Conservation (phyloP, 495 filamentous ascomycete genomes). For the Penicillium coffeae region DNA sequence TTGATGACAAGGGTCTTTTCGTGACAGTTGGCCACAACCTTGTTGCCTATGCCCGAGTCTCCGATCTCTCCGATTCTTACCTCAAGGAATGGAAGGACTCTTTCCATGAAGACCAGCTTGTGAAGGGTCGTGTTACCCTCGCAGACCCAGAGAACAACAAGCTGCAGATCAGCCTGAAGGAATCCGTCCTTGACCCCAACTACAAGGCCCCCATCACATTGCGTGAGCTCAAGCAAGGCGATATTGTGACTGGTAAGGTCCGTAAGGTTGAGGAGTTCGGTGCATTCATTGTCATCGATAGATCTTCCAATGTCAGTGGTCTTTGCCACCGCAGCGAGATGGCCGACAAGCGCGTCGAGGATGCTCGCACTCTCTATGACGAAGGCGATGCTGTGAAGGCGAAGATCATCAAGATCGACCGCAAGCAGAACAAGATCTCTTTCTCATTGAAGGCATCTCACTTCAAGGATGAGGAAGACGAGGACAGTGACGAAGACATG, state of each 20-base stretch:
- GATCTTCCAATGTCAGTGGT: constrained; percentile 80
- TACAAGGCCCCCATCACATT: constrained; percentile 67
- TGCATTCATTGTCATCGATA: constrained; percentile 86
- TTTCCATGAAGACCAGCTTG: constrained; percentile 80
- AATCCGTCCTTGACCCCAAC: constrained; percentile 74
- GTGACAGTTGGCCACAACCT: constrained; percentile 72
- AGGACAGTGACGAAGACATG: constrained; percentile 46
- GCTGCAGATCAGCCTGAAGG: constrained; percentile 81
- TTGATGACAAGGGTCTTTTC: constrained; percentile 83
- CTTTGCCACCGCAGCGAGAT: constrained; percentile 89
- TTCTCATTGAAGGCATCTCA: constrained; percentile 92
- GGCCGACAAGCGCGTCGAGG: constrained; percentile 71
- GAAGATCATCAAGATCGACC: constrained; percentile 74
- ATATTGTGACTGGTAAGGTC: constrained; percentile 80
- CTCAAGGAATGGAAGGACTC: constrained; percentile 94
- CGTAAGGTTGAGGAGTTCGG: constrained; percentile 92
- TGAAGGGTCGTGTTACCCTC: constrained; percentile 76
- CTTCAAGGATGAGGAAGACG: constrained; percentile 63
- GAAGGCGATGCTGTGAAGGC: constrained; percentile 91
- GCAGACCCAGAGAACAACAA: constrained; percentile 62
- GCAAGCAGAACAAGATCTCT: constrained; percentile 67
- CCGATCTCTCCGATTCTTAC: constrained; percentile 83
- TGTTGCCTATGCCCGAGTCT: constrained; percentile 76
- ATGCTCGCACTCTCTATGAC: constrained; percentile 78
- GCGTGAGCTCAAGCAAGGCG: constrained; percentile 69